These are phyloP conservation scores for Ophiostoma pallidulum DNA, from an alignment of 2,329 filamentous ascomycete genomes.

Conservation along the genomic window DNA sequence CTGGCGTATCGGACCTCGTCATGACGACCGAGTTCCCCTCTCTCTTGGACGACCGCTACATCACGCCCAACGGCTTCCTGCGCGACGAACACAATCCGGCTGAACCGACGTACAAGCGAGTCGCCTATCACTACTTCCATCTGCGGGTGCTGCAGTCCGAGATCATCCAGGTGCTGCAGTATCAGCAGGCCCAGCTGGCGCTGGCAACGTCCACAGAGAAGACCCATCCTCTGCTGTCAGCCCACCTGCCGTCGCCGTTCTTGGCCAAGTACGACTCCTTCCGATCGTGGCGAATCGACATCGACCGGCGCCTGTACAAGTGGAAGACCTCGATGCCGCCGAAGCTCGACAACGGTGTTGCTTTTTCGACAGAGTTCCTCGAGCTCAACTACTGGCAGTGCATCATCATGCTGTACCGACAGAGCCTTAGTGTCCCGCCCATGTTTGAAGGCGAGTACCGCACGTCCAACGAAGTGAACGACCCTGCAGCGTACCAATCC, in stretches of 20 bases:
- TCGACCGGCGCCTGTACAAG: slow-evolving; percentile 70
- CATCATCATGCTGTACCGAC: slow-evolving; percentile 89
- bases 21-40: slow-evolving; percentile 94
- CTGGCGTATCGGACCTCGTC: slow-evolving; percentile 91
- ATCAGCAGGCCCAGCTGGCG: slow-evolving; percentile 77
- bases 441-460: slow-evolving; percentile 73
- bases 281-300: slow-evolving; percentile 77
- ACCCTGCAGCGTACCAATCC: slow-evolving; percentile 49
- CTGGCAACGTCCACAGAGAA: slow-evolving; percentile 53
- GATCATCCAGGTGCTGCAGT: slow-evolving; percentile 86
- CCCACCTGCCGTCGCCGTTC: slow-evolving; percentile 73
- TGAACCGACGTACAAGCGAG: slow-evolving; percentile 77
- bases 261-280: slow-evolving; percentile 76
- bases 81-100: slow-evolving; percentile 46
- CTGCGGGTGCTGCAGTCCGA: slow-evolving; percentile 85
- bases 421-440: slow-evolving; percentile 77
- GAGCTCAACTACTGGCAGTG: slow-evolving; percentile 98
- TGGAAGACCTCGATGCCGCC: slow-evolving; percentile 81
- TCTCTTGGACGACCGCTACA: slow-evolving; percentile 75
- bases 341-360: slow-evolving; percentile 71
- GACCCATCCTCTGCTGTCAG: slow-evolving; percentile 63
- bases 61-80: slow-evolving; percentile 68
- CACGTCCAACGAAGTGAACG: slow-evolving; percentile 54
- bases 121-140: slow-evolving; percentile 86
- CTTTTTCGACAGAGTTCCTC: slow-evolving; percentile 80